These are phyloP conservation scores for Geum urbanum DNA, from an alignment of 306 rosid genomes.

Conservation along the genomic window DNA sequence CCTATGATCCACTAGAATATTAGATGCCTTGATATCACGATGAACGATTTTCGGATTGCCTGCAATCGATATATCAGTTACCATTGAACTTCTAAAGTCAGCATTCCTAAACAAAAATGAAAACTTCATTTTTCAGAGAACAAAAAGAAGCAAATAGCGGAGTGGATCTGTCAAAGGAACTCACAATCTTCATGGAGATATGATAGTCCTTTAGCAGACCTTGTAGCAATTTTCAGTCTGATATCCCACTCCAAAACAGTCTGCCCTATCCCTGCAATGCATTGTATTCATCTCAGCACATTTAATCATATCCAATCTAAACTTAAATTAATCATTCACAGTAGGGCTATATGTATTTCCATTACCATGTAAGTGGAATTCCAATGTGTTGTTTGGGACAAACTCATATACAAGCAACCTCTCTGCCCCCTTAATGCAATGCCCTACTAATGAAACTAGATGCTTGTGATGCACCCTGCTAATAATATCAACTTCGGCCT, in stretches of 20 bases:
- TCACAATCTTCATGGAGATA: slow-evolving; percentile 63
- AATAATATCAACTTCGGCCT: slow-evolving; percentile 51
- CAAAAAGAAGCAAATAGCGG: no score
- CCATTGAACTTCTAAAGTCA: not conserved
- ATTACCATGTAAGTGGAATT: slow-evolving; percentile 53
- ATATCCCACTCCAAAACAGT: slow-evolving; percentile 39
- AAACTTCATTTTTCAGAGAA: not conserved
- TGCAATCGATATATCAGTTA: slow-evolving; percentile 24
- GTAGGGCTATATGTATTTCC: not conserved
- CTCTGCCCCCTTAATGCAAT: slow-evolving; percentile 34
- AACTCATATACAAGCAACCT: slow-evolving; percentile 50
- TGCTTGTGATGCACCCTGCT: slow-evolving; percentile 55
- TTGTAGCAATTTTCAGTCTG: slow-evolving; percentile 44
- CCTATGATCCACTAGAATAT: slow-evolving; percentile 51
- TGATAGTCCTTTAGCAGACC: slow-evolving; percentile 55
- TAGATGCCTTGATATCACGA: slow-evolving; percentile 68
- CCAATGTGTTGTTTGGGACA: slow-evolving; percentile 50
- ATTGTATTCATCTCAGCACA: not conserved
- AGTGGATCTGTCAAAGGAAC: slow-evolving; percentile 7
- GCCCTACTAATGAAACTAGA: slow-evolving; percentile 48
- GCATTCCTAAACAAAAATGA: not conserved
- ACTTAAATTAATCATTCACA: not conserved
- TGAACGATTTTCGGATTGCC: slow-evolving; percentile 60
- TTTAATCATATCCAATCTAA: not conserved
- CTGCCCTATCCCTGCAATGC: slow-evolving; percentile 34